Conservation (phyloP, 768 basidiomycete species). For the Lentinula lateritia region DNA sequence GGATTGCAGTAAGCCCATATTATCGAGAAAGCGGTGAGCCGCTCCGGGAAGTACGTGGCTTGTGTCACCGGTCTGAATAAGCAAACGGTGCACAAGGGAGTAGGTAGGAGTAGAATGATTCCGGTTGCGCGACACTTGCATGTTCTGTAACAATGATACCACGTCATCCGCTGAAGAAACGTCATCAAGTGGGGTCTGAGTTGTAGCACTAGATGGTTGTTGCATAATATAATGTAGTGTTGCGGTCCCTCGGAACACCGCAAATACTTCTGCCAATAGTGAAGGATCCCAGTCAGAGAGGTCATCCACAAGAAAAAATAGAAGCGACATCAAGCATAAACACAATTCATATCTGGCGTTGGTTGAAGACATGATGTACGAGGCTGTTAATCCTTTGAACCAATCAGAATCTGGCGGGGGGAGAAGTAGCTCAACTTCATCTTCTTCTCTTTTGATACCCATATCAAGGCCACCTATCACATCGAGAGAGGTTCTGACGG, state of each 20-base stretch:
- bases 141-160: slow-evolving; percentile 59
- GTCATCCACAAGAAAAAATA: slow-evolving; percentile 68
- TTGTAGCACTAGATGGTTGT: slow-evolving; percentile 45
- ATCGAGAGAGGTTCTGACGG: slow-evolving; percentile 55
- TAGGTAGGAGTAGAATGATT: slow-evolving; percentile 44
- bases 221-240: slow-evolving; percentile 59
- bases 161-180: slow-evolving; percentile 51
- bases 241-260: slow-evolving; percentile 72
- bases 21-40: slow-evolving; percentile 68
- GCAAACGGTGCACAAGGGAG: slow-evolving; percentile 60
- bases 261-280: slow-evolving; percentile 67
- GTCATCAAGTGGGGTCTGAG: slow-evolving; percentile 20
- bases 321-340: slow-evolving; percentile 55
- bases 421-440: slow-evolving; percentile 44
- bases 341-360: slow-evolving; percentile 74
- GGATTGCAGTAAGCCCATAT: slow-evolving; percentile 61
- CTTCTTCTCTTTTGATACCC: slow-evolving; percentile 71
- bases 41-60: slow-evolving; percentile 44
- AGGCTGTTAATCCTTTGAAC: slow-evolving; percentile 54
- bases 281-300: slow-evolving; percentile 33
- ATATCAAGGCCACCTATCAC: slow-evolving; percentile 67
- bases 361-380: slow-evolving; percentile 57
- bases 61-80: slow-evolving; percentile 45
- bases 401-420: slow-evolving; percentile 56
- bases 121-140: slow-evolving; percentile 59